Base-by-base conservation (phyloP, 805 yeast genomes). In the Saccharomycopsis sp. region DNA sequence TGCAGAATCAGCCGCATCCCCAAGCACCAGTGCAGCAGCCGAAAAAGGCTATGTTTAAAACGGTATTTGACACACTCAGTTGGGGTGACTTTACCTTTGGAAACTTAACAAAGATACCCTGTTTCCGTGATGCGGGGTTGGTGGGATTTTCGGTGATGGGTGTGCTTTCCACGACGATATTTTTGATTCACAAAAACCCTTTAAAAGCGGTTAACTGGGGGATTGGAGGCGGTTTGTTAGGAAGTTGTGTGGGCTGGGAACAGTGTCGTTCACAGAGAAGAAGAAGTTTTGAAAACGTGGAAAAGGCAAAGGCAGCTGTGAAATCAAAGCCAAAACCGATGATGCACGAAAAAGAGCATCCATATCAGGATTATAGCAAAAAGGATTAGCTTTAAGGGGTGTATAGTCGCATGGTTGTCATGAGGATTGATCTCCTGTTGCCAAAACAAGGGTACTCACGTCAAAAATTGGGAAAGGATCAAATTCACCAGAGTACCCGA, bases 241-340 rank as follows among this genome's bases (percentile, higher is more conserved):
- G 97, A 0, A 83, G 89, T 52, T 78, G 88, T 0, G 84, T 88
- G 25, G 89, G 96, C 0, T 92, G 97, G 97, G 97, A 92, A 69
- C 96, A 90, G 71, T 92, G 98, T 70, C 78, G 96, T 59, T 76
- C 83, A 54, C 78, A 82, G 53, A 78, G 96, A 69, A 77, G 85
- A 66, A 80, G 82, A 62, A 83, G 87, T 57, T 78, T 83, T 68
- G 79, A 80, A 61, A 83, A 85, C 58, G 86, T 92, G 53, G 84
- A 82, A 59, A 71, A 80, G 66, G 96, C 96, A 0, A 84, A 83
- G 65, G 80, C 60, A n/a, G 47, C 55, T 2, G 42, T 58, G 17
- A 23, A 24, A 24, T 53, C 54, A 12, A 58, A 58, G 51, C 58
- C 58, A 23, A 51, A 49, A 25, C 60, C 60, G 14, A 59, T 57